A percentile compares a stretch with the other conserved stretches of the same genome.
These are phyloP conservation scores for Ogataea sp. DNA, from an alignment of 805 yeast genomes.

Conservation along the genomic window DNA sequence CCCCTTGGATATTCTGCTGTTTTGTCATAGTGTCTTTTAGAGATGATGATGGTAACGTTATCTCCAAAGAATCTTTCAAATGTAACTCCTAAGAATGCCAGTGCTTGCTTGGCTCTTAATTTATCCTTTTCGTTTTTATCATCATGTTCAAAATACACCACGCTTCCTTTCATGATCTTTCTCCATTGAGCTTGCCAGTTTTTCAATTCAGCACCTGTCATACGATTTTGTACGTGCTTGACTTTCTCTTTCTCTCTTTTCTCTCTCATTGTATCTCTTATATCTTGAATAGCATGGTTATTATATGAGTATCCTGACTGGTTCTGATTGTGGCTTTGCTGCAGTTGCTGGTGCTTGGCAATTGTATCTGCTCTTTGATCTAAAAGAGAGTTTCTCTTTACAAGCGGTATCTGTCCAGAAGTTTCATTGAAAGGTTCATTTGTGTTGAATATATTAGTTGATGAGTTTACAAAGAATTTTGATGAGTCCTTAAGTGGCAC, in stretches of 20 bases:
- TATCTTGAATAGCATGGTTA: too few relatives aligned
- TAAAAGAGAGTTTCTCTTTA: conserved; percentile 8
- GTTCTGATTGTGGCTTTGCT: neutral
- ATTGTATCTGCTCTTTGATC: conserved; percentile 14
- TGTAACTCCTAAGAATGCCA: conserved; percentile 42
- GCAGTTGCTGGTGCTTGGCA: conserved; percentile 2
- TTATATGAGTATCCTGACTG: too few relatives aligned
- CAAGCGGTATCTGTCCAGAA: neutral
- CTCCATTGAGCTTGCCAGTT: conserved; percentile 59
- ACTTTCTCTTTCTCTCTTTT: neutral
- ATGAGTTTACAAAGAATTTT: conserved; percentile 15
- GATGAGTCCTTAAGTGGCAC: conserved; percentile 22
- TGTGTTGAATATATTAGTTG: conserved; percentile 14
- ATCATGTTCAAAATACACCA: conserved; percentile 47
- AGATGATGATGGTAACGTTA: conserved; percentile 69
- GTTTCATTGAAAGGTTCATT: too few relatives aligned
- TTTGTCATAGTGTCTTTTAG: conserved; percentile 46
- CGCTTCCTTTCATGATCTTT: conserved; percentile 45
- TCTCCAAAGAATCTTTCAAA: conserved; percentile 53
- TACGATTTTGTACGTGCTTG: conserved; percentile 12
- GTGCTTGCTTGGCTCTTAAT: conserved; percentile 25
- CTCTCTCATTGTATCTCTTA: too few relatives aligned
- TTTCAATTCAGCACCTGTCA: conserved; percentile 32
- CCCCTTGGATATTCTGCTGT: conserved; percentile 33
- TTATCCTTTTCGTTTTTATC: conserved; percentile 28